Evolutionary conservation across 257 asterid genomes (phyloP).

Genomic region (Solanum sejunctum): DNA sequence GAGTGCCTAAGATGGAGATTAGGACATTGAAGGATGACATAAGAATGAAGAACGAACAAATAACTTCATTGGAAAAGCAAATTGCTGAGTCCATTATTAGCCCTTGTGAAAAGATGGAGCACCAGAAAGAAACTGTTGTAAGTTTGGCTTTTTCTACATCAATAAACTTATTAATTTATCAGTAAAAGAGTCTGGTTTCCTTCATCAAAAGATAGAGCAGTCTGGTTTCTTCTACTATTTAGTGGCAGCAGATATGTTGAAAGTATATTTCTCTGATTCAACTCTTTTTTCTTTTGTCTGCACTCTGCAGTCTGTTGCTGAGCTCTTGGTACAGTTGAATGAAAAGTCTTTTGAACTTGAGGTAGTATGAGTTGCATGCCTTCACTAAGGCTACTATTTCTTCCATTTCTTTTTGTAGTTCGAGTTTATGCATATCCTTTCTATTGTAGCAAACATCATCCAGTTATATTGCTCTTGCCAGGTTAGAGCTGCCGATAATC

Average conservation of each 20-base stretch:
- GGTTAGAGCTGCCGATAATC: slow-evolving; percentile 93
- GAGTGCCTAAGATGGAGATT: slow-evolving; percentile 49
- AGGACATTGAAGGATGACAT: slow-evolving; percentile 68
- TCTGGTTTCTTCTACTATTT: not conserved
- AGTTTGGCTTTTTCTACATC: slow-evolving; percentile 1
- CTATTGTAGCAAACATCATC: not conserved
- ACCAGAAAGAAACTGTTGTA: slow-evolving; percentile 63
- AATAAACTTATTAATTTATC: not conserved
- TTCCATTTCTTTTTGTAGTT: not conserved
- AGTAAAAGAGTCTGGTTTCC: not conserved
- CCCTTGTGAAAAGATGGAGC: slow-evolving; percentile 36
- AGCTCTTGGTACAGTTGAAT: slow-evolving; percentile 67
- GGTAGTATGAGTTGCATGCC: slow-evolving; percentile 37
- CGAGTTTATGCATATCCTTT: not conserved
- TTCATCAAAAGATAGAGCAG: not conserved
- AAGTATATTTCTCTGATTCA: not conserved
- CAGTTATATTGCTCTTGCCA: slow-evolving; percentile 20
- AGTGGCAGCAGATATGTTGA: not conserved
- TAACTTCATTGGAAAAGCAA: slow-evolving; percentile 65
- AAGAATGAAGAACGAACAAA: slow-evolving; percentile 54
- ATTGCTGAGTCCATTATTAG: slow-evolving; percentile 45
- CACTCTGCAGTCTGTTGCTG: slow-evolving; percentile 53
- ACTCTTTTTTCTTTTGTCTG: slow-evolving; percentile 9
- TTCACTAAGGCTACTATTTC: not conserved
- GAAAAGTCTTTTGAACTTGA: slow-evolving; percentile 97